Conservation (phyloP, 1,139 yeast genomes). For the Yamadazyma conglobata region DNA sequence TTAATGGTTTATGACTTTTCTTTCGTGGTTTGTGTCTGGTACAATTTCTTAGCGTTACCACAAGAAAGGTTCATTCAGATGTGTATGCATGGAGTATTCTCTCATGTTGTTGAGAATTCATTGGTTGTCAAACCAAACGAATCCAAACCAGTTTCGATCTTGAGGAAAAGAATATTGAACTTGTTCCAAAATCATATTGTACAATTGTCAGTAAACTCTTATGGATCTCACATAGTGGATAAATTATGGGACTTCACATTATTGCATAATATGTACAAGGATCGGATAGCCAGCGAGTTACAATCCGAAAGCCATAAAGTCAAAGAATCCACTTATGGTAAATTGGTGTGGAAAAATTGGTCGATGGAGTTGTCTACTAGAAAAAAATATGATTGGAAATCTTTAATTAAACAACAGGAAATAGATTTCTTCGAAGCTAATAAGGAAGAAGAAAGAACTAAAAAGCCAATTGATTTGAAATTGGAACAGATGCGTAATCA, state of each 20-base stretch:
- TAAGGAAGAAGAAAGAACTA: constrained; percentile 18
- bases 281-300: constrained; percentile 74
- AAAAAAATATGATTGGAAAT: constrained; percentile 82
- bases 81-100: constrained; percentile 85
- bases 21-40: constrained; percentile 57
- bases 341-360: constrained; percentile 96
- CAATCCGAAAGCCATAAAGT: constrained; percentile 60
- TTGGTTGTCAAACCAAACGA: constrained; percentile 36
- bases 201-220: constrained; percentile 74
- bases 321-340: constrained; percentile 83
- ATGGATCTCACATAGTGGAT: constrained; percentile 90
- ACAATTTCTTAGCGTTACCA: constrained; percentile 59
- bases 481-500: constrained; percentile 39
- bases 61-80: constrained; percentile 58
- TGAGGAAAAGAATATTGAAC: constrained; percentile 71
- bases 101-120: constrained; percentile 74
- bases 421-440: constrained; percentile 37
- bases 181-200: constrained; percentile 52
- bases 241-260: constrained; percentile 76
- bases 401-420: constrained; percentile 68
- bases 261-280: constrained; percentile 79
- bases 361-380: constrained; percentile 71
- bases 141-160: constrained; percentile 48
- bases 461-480: constrained; percentile 44
- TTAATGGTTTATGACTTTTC: constrained; percentile 62